These are phyloP conservation scores for Colletotrichum coccodes DNA, from an alignment of 2,329 filamentous ascomycete species.

Conservation along the genomic window DNA sequence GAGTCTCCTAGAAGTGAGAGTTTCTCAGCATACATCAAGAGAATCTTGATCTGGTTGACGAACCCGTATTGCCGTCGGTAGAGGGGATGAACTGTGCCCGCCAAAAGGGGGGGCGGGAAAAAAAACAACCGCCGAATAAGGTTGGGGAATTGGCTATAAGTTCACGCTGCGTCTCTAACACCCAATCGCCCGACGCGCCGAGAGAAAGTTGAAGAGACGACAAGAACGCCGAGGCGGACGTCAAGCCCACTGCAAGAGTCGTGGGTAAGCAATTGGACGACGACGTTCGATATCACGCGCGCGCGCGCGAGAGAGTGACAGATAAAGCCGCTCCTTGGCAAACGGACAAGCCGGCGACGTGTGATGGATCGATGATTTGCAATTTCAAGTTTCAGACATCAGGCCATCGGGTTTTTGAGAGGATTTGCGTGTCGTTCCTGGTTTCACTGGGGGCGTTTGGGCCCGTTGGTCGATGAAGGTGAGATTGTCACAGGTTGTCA, in stretches of 20 bases:
- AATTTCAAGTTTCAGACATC: slow-evolving; percentile 35
- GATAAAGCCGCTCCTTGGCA: background rate
- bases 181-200: slow-evolving; percentile 5
- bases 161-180: slow-evolving; percentile 5
- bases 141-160: slow-evolving; percentile 1
- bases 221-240: slow-evolving; percentile 9
- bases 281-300: background rate
- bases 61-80: slow-evolving; percentile 3
- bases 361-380: slow-evolving; percentile 26
- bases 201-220: slow-evolving; percentile 1
- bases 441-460: slow-evolving; percentile 24
- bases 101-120: no score
- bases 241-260: background rate
- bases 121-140: slow-evolving; percentile 18
- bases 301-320: background rate
- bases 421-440: slow-evolving; percentile 26
- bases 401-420: slow-evolving; percentile 31
- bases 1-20: background rate
- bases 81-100: slow-evolving; percentile 12
- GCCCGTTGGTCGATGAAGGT: slow-evolving; percentile 5
- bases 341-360: background rate
- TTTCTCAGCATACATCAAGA: background rate
- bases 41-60: background rate
- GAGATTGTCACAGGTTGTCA: slow-evolving; percentile 9
- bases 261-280: slow-evolving; percentile 21